phyloP scores from a whole-genome alignment of 2,329 filamentous ascomycete genomes.

The Cephalotrichum gorgonifer region DNA sequence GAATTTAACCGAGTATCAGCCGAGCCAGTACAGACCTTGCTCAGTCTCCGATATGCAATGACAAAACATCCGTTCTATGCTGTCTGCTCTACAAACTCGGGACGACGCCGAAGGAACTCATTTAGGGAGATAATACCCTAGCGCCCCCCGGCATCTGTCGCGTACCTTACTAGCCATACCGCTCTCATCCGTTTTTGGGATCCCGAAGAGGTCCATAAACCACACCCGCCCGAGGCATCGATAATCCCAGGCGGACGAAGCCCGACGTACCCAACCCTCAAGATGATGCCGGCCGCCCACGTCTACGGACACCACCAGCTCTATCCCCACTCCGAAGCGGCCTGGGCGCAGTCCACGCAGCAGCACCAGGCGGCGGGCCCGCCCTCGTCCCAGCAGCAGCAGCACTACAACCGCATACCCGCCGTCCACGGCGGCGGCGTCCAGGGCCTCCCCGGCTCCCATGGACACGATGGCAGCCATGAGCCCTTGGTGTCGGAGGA shows the following conservation, averaged over 20 bases:
- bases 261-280: slow-evolving; percentile 10
- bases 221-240: neutral
- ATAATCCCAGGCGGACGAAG: too few species aligned
- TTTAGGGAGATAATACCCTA: too few species aligned
- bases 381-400: slow-evolving; percentile 42
- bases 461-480: slow-evolving; percentile 44
- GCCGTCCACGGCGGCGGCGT: slow-evolving; percentile 19
- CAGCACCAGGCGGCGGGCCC: slow-evolving; percentile 43
- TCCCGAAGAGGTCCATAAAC: neutral
- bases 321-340: slow-evolving; percentile 48
- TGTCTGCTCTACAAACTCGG: neutral
- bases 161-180: too few species aligned
- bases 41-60: neutral
- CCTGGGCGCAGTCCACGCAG: slow-evolving; percentile 56
- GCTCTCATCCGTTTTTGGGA: too few species aligned
- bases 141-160: too few species aligned
- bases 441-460: slow-evolving; percentile 25
- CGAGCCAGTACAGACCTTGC: neutral
- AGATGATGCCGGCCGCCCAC: slow-evolving; percentile 54
- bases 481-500: slow-evolving; percentile 69
- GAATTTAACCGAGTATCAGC: neutral
- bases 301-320: slow-evolving; percentile 61
- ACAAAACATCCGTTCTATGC: neutral
- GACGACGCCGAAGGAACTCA: neutral
- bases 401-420: slow-evolving; percentile 43